Evolutionary conservation across 176 grass and related monocot genomes (phyloP), one percentile per base, ranked within the genome.

Genomic region (Oryza coarctata): DNA sequence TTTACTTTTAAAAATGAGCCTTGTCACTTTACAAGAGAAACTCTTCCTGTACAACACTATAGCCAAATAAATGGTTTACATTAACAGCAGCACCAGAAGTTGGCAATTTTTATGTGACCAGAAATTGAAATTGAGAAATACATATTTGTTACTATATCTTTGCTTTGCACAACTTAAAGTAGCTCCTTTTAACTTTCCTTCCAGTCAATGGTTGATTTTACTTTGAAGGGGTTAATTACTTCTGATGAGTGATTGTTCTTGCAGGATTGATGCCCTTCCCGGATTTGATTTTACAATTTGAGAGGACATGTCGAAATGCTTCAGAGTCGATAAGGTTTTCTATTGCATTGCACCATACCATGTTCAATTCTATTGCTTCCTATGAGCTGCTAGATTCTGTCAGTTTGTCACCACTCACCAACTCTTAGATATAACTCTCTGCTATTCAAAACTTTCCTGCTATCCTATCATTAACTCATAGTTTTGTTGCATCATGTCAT

Each of bases 241-340:
- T 32, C 14, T 83, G 23, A 75, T 72, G 32, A 68, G 52, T 65
- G 12, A 63, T 83, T 86, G 70, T 76, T 76, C 25, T 63, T 87
- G 81, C 71, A 97, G 94, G 88, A 63, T 87, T 91, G 76, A 85
- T 90, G 84, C 76, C 90, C 28, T 90, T 98, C 38, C 65, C 88
- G 28, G 95, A 98, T 77, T 83, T 93, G 65, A 98, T 98, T 88
- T 87, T 94, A 83, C 90, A 84, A 20, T 94, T 98, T 49, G 95
- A 98, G 88, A 93, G 85, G 80, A 83, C 95, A 76, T 98, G 95
- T 74, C 78, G 92, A 57, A 83, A 81, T 17, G 87, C 90, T 60
- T 94, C 90, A 9, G 90, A 98, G 72, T 91, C 90, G 33, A 88
- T 98, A 77, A 94, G 92, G 95, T 98, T 41, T 80, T 84, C 18